Percentiles rank a stretch among this genome's conserved stretches.
These are phyloP conservation scores for Aspergillus pseudoglaucus DNA, from an alignment of 2,329 filamentous ascomycete genomes.

Conservation along the genomic window DNA sequence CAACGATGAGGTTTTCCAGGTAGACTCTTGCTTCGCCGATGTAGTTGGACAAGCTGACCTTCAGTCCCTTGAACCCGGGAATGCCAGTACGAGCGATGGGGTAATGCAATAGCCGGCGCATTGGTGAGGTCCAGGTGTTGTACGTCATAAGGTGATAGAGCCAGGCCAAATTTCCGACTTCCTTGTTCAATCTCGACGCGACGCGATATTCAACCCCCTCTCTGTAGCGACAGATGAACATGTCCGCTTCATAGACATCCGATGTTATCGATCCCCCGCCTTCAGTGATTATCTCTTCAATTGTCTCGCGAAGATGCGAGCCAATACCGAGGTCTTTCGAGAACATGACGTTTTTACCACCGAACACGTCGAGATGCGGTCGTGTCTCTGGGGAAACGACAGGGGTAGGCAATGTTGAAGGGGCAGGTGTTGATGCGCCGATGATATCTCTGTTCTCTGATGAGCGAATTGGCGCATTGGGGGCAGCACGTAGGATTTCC, in stretches of 20 bases:
- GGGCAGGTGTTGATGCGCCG: constrained; percentile 57
- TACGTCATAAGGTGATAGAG: constrained; percentile 85
- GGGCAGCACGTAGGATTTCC: constrained; percentile 62
- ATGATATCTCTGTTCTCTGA: constrained; percentile 56
- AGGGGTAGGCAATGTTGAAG: constrained; percentile 33
- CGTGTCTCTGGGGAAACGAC: constrained; percentile 23
- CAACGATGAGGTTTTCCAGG: constrained; percentile 81
- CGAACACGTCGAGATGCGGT: constrained; percentile 65
- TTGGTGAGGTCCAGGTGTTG: constrained; percentile 81
- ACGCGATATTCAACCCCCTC: constrained; percentile 70
- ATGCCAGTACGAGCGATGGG: constrained; percentile 72
- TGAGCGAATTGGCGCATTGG: constrained; percentile 52
- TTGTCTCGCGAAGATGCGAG: constrained; percentile 57
- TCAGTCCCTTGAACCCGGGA: constrained; percentile 66
- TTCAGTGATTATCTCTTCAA: constrained; percentile 63
- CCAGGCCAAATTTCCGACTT: constrained; percentile 90
- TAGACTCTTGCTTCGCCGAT: constrained; percentile 90
- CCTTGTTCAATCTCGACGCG: constrained; percentile 69
- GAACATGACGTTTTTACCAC: constrained; percentile 69
- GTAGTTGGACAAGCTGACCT: constrained; percentile 92
- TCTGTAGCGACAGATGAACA: constrained; percentile 81
- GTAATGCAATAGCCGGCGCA: constrained; percentile 80
- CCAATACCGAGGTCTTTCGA: constrained; percentile 67
- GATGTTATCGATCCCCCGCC: constrained; percentile 66
- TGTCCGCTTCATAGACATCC: constrained; percentile 64